A percentile compares a stretch with the other conserved stretches of the same genome.
These are phyloP conservation scores for Candida coquimbonensis DNA, from an alignment of 805 yeast genomes.

Conservation along the genomic window DNA sequence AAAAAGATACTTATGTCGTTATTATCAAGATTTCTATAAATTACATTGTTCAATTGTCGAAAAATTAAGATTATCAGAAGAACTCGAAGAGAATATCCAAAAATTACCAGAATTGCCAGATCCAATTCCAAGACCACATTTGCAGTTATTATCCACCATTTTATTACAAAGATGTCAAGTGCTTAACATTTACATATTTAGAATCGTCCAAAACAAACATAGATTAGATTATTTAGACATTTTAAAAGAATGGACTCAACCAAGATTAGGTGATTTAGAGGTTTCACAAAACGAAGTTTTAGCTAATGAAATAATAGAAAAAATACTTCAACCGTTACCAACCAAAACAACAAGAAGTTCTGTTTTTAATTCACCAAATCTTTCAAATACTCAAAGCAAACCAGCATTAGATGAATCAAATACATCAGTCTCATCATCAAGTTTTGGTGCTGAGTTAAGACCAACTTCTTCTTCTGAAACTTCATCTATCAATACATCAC, in stretches of 20 bases:
- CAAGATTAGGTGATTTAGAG: conserved; percentile 27
- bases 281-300: conserved; percentile 9
- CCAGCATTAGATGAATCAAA: neutral
- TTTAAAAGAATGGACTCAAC: conserved; percentile 24
- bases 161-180: conserved; percentile 33
- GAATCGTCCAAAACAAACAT: conserved; percentile 24
- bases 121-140: conserved; percentile 36
- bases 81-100: conserved; percentile 5
- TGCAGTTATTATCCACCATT: conserved; percentile 23
- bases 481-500: neutral
- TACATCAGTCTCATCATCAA: neutral
- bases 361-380: neutral
- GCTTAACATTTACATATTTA: conserved; percentile 34
- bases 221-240: conserved; percentile 18
- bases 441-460: neutral
- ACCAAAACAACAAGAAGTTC: conserved; percentile 4
- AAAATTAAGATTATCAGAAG: conserved; percentile 9
- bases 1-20: conserved; percentile 37
- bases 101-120: conserved; percentile 38
- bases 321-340: conserved; percentile 16
- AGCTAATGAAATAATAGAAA: conserved; percentile 18
- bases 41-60: conserved; percentile 32
- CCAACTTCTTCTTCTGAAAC: neutral
- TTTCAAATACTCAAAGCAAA: no score
- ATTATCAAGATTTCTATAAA: conserved; percentile 45